phyloP scores from a whole-genome alignment of 805 yeast species.

The Candida endomychidarum region DNA sequence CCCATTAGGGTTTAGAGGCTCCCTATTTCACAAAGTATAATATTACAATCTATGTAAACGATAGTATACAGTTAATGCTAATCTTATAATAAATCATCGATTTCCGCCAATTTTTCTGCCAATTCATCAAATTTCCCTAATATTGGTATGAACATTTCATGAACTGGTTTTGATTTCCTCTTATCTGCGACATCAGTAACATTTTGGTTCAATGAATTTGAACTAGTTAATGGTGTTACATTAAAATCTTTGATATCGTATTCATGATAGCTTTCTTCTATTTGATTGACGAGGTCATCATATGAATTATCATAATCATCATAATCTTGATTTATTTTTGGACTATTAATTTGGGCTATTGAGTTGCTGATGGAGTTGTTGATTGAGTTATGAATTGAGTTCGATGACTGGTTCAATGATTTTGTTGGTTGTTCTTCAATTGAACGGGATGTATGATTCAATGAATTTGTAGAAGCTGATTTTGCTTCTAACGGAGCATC shows the following conservation, averaged over 20 bases:
- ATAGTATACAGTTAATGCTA: conserved; percentile 1
- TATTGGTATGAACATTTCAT: conserved; percentile 57
- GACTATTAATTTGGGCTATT: neutral
- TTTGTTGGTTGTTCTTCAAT: too few relatives aligned
- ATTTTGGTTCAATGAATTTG: conserved; percentile 28
- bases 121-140: conserved; percentile 48
- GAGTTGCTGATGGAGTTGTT: too few relatives aligned
- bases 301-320: conserved; percentile 9
- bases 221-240: conserved; percentile 39
- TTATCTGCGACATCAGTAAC: conserved; percentile 32
- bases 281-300: conserved; percentile 7
- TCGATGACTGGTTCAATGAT: too few relatives aligned
- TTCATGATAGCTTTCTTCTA: conserved; percentile 18
- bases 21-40: too few relatives aligned
- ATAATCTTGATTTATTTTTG: neutral
- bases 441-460: too few relatives aligned
- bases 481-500: too few relatives aligned
- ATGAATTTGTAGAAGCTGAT: too few relatives aligned
- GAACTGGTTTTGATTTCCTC: conserved; percentile 39
- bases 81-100: conserved; percentile 23
- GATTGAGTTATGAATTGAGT: too few relatives aligned
- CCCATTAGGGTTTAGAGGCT: too few relatives aligned
- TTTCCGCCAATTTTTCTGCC: conserved; percentile 42
- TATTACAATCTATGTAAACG: neutral
- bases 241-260: conserved; percentile 14